Percentiles rank a stretch among this genome's conserved stretches.
phyloP scores from a whole-genome alignment of 73 alveolate species.

The Paramecium bursaria region DNA sequence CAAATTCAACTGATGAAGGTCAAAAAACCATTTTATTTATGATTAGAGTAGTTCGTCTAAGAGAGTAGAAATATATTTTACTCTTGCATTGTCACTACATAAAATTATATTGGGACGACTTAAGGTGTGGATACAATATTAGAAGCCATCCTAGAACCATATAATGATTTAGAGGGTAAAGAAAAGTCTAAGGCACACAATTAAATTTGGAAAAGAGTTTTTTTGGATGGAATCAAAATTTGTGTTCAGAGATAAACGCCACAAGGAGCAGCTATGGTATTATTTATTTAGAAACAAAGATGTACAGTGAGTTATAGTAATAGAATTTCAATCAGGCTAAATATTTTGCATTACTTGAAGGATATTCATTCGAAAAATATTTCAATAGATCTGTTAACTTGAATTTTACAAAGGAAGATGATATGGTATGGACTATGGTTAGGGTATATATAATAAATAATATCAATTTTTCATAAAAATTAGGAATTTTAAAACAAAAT shows the following conservation, averaged over 20 bases:
- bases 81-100: conserved; percentile 29
- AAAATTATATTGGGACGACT: background rate
- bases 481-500: too few species aligned
- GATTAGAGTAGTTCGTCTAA: background rate
- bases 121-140: background rate
- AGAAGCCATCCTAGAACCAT: conserved; percentile 25
- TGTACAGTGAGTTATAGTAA: conserved; percentile 3
- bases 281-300: background rate
- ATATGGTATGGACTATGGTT: conserved; percentile 16
- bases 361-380: background rate
- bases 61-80: conserved; percentile 20
- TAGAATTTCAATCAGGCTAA: background rate
- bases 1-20: background rate
- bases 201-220: conserved; percentile 27
- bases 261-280: background rate
- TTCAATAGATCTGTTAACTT: conserved; percentile 16
- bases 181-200: background rate
- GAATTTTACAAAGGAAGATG: conserved; percentile 19
- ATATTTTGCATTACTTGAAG: conserved; percentile 25
- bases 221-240: conserved; percentile 11
- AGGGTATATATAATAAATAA: too few species aligned
- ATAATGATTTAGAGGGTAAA: background rate
- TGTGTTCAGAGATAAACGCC: background rate
- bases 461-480: too few species aligned
- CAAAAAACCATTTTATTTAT: too few species aligned